Conservation (phyloP, 768 basidiomycete genomes). For the Boletus pseudopeckii region DNA sequence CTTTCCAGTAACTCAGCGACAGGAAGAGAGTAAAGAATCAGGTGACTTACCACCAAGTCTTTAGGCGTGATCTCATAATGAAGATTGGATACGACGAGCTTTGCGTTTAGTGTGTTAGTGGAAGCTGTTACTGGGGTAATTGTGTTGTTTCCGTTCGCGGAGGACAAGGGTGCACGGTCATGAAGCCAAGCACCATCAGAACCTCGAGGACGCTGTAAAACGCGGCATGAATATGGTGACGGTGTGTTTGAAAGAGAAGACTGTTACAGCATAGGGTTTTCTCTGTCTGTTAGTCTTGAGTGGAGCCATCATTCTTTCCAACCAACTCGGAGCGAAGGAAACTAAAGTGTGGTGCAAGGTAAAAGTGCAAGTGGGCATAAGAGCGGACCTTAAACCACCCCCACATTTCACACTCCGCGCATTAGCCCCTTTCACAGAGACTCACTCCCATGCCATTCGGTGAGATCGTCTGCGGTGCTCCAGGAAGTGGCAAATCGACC, state of each 20-base stretch:
- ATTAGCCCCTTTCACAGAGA: neutral
- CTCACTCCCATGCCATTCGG: slow-evolving; percentile 74
- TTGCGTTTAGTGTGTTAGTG: slow-evolving; percentile 40
- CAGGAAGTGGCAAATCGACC: slow-evolving; percentile 85
- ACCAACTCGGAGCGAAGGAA: too few species aligned
- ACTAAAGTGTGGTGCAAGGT: neutral
- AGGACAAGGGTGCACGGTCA: slow-evolving; percentile 60
- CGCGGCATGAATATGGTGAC: neutral
- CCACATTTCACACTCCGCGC: slow-evolving; percentile 12
- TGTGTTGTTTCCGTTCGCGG: slow-evolving; percentile 24
- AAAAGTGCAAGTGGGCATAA: neutral
- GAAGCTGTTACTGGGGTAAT: slow-evolving; percentile 20
- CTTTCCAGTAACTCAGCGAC: slow-evolving; percentile 36
- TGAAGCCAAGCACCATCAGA: slow-evolving; percentile 71
- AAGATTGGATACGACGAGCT: slow-evolving; percentile 78
- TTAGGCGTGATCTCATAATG: slow-evolving; percentile 90
- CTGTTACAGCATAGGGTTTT: slow-evolving; percentile 44
- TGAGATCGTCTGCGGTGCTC: slow-evolving; percentile 82
- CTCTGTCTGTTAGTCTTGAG: slow-evolving; percentile 31
- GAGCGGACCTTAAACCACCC: slow-evolving; percentile 9
- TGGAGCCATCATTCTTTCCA: slow-evolving; percentile 20
- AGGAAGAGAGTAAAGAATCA: neutral
- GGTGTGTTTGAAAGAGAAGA: neutral
- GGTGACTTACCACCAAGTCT: slow-evolving; percentile 75
- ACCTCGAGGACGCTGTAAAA: slow-evolving; percentile 53